A percentile compares a stretch with the other conserved stretches of the same genome.
Evolutionary conservation across 208 protist species (phyloP).

Genomic region (Blastocrithidia nonstop): DNA sequence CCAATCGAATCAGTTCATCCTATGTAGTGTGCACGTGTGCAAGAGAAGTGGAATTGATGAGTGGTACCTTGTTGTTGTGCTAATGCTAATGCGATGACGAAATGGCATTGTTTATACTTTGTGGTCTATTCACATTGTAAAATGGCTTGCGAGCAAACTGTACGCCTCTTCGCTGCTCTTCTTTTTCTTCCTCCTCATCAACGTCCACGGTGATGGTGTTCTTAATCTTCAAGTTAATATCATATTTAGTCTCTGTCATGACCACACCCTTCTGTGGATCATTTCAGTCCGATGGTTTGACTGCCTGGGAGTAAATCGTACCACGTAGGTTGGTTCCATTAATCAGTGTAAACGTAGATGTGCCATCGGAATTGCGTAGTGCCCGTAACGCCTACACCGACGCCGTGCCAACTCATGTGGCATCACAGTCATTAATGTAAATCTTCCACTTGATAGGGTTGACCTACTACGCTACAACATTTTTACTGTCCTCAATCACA

Average conservation of each 20-base stretch:
- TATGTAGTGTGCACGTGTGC: too few species aligned
- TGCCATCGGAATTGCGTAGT: conserved; percentile 36
- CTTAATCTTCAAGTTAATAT: conserved; percentile 29
- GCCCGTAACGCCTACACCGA: conserved; percentile 49
- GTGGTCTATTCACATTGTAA: too few species aligned
- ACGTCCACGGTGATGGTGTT: conserved; percentile 38
- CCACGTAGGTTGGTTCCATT: conserved; percentile 34
- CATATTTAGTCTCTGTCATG: conserved; percentile 19
- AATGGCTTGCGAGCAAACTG: too few species aligned
- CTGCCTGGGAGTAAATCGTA: conserved; percentile 57
- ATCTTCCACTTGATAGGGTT: conserved; percentile 52
- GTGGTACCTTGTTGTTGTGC: too few species aligned
- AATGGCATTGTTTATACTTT: too few species aligned
- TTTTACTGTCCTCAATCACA: conserved; percentile 8
- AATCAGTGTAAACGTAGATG: conserved; percentile 36
- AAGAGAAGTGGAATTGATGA: too few species aligned
- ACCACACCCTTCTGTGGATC: conserved; percentile 25
- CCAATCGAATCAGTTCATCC: too few species aligned
- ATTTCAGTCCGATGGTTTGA: conserved; percentile 50
- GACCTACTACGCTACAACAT: conserved; percentile 5
- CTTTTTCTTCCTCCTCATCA: conserved; percentile 2
- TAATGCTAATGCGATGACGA: too few species aligned
- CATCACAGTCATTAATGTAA: conserved; percentile 73
- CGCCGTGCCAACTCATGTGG: conserved; percentile 63
- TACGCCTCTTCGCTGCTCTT: too few species aligned